Base-by-base conservation (phyloP, 306 rosid species). In the Carpinus fangiana region DNA sequence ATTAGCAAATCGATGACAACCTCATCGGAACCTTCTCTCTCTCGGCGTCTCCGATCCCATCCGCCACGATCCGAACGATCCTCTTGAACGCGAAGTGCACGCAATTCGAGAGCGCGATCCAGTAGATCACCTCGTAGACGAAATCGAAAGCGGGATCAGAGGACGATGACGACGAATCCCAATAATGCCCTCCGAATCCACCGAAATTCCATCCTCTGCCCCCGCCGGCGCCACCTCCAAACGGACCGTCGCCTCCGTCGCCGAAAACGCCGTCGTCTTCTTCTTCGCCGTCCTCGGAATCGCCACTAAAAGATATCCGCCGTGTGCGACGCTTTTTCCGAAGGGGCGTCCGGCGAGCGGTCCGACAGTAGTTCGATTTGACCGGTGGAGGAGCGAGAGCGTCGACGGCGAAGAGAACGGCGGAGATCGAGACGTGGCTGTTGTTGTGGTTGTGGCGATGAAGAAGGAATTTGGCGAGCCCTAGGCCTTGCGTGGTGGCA, bases 101-200 rank as follows among this genome's bases (percentile, higher is more conserved):
- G 73, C 98, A 94, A 77, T 91, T 92, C 76, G 92, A 89, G 0
- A 94, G 91, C 81, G 89, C 89, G 47, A 94, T 92, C 97, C 97
- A 92, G 14, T 89, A 90, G 26, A 94, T 76, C 81, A 91, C 97
- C 85, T 91, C 90, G 81, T 92, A 94, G 66, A 94, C 90, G 65
- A 94, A 94, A 85, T 92, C 90, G 31, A 90, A 86, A 3, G 97
- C 97, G 16, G 97, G 95, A 61, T 90, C 96, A 7, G 89, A 83
- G 74, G 85, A 55, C 5, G 97, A 91, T 3, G 95, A 82, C 4
- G 92, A 84, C 0, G 86, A 96, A 28, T 92, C 96, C 93, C 93
- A 90, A 83, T 59, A 77, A 59, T 83, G 67, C 43, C 92, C 96
- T 34, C 97, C 98, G 62, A 84, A 94, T 23, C 90, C 51, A 68